These are phyloP conservation scores for Albugo candida DNA, from an alignment of 352 stramenopile genomes.

Conservation along the genomic window DNA sequence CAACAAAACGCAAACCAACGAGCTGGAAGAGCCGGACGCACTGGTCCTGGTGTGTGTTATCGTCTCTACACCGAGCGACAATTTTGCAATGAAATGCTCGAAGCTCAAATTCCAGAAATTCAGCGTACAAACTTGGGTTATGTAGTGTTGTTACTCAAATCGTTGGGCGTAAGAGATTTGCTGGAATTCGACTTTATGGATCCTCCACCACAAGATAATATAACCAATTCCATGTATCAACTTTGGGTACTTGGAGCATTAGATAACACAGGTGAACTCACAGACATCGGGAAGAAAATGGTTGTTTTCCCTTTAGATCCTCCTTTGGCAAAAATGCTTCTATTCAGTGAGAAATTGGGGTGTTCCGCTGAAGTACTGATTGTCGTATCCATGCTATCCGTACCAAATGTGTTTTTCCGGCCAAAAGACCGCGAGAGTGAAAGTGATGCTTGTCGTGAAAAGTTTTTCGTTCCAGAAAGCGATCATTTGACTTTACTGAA, in stretches of 20 bases:
- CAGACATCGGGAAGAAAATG: conserved; percentile 92
- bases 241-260: conserved; percentile 96
- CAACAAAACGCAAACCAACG: conserved; percentile 97
- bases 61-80: conserved; percentile 95
- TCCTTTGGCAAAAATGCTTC: conserved; percentile 87
- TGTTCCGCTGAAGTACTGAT: conserved; percentile 92
- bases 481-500: conserved; percentile 96
- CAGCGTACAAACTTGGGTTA: conserved; percentile 96
- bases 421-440: conserved; percentile 95
- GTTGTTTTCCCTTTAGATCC: conserved; percentile 97
- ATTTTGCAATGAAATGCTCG: conserved; percentile 93
- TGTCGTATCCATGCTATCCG: conserved; percentile 94
- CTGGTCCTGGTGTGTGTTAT: conserved; percentile 83
- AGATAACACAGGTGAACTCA: conserved; percentile 94
- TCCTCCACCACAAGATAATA: conserved; percentile 90
- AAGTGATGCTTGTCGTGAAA: conserved; percentile 92
- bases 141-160: conserved; percentile 96
- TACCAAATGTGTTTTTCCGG: conserved; percentile 93
- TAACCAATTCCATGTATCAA: conserved; percentile 97
- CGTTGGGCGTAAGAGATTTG: conserved; percentile 88
- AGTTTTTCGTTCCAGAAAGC: conserved; percentile 97
- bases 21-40: conserved; percentile 85
- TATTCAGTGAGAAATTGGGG: conserved; percentile 86
- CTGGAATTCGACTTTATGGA: conserved; percentile 99
- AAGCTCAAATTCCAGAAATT: conserved; percentile 95